These are phyloP conservation scores for Cyclocybe cylindracea DNA, from an alignment of 768 basidiomycete species.

Conservation along the genomic window DNA sequence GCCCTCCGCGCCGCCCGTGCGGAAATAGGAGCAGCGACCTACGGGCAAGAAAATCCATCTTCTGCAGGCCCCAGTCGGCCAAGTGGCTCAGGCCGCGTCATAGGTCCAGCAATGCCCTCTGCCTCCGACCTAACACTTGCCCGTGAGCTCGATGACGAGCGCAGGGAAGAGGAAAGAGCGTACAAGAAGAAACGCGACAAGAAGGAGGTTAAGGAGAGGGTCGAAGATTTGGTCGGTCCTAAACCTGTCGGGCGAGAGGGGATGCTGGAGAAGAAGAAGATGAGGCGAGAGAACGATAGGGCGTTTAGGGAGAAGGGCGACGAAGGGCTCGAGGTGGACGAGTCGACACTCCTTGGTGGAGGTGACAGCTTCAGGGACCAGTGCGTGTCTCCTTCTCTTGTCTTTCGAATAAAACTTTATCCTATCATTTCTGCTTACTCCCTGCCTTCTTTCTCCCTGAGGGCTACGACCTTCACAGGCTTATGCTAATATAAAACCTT, in stretches of 20 bases:
- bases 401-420: slow-evolving; percentile 1
- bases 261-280: slow-evolving; percentile 84
- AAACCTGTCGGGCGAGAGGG: slow-evolving; percentile 80
- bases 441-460: not conserved
- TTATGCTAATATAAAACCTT: not conserved
- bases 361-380: slow-evolving; percentile 79
- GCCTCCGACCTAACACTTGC: slow-evolving; percentile 70
- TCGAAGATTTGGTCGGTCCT: slow-evolving; percentile 83
- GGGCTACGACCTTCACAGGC: slow-evolving; percentile 1
- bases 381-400: slow-evolving; percentile 40
- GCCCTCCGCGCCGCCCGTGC: slow-evolving; percentile 61
- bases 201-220: slow-evolving; percentile 61
- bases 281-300: slow-evolving; percentile 68
- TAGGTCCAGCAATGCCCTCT: slow-evolving; percentile 71
- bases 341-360: slow-evolving; percentile 79
- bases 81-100: slow-evolving; percentile 43
- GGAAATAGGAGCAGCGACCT: slow-evolving; percentile 55
- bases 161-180: slow-evolving; percentile 49
- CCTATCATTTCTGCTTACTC: slow-evolving; percentile 7
- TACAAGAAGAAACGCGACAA: slow-evolving; percentile 70
- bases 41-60: slow-evolving; percentile 30
- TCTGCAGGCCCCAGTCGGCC: slow-evolving; percentile 8
- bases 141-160: slow-evolving; percentile 60
- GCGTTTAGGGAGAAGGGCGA: slow-evolving; percentile 78
- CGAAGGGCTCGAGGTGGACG: slow-evolving; percentile 76